phyloP scores from a whole-genome alignment of 805 yeast species.

The Saccharomyces mikatae region DNA sequence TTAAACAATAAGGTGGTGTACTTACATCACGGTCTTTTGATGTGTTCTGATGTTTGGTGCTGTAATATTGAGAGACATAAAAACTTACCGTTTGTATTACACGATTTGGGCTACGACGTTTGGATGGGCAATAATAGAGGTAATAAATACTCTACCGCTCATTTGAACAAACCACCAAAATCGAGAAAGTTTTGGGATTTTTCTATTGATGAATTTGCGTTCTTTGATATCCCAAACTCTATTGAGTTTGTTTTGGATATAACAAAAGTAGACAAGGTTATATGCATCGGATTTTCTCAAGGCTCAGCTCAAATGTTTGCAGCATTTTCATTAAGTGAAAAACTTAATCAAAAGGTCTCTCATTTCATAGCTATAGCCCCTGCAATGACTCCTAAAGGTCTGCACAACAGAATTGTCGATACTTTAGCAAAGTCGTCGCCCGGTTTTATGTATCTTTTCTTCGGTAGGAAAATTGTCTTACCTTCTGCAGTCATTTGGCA shows the following conservation, averaged over 20 bases:
- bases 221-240: slow-evolving; percentile 80
- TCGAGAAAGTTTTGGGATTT: slow-evolving; percentile 71
- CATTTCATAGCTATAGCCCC: slow-evolving; percentile 81
- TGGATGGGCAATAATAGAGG: slow-evolving; percentile 93
- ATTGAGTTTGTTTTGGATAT: slow-evolving; percentile 59
- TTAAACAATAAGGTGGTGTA: slow-evolving; percentile 50
- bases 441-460: slow-evolving; percentile 54
- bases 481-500: slow-evolving; percentile 79
- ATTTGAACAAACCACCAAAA: slow-evolving; percentile 38
- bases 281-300: slow-evolving; percentile 84
- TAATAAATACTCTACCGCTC: slow-evolving; percentile 85
- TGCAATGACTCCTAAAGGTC: slow-evolving; percentile 85
- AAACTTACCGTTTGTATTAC: slow-evolving; percentile 67
- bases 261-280: slow-evolving; percentile 40
- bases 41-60: slow-evolving; percentile 82
- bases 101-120: slow-evolving; percentile 83
- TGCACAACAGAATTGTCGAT: slow-evolving; percentile 69
- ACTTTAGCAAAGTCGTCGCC: slow-evolving; percentile 73
- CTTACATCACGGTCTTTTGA: slow-evolving; percentile 85
- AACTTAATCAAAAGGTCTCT: slow-evolving; percentile 47
- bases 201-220: slow-evolving; percentile 84
- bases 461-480: slow-evolving; percentile 66
- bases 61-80: slow-evolving; percentile 39
- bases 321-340: slow-evolving; percentile 56
- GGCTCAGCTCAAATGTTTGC: slow-evolving; percentile 94